Evolutionary conservation across 2,329 filamentous ascomycete species (phyloP).

Genomic region (Pseudogymnoascus sp.): DNA sequence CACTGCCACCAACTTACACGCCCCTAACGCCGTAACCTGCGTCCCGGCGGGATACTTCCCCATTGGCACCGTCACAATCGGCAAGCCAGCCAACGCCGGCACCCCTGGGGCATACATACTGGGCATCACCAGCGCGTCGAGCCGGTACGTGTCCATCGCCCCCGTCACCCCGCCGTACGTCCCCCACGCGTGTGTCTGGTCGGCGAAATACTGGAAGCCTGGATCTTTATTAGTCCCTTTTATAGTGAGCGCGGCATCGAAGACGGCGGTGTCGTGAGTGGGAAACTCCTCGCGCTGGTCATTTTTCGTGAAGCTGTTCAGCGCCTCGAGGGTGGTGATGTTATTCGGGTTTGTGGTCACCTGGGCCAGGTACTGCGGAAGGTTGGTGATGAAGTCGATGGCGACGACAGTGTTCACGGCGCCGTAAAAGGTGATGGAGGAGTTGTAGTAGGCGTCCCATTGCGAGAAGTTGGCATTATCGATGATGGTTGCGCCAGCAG

Average conservation of each 20-base stretch:
- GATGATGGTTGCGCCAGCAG: slow-evolving; percentile 51
- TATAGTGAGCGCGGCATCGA: slow-evolving; percentile 44
- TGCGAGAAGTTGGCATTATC: slow-evolving; percentile 51
- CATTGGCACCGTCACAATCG: slow-evolving; percentile 55
- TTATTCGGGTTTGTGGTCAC: slow-evolving; percentile 50
- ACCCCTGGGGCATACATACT: slow-evolving; percentile 39
- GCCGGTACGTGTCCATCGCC: slow-evolving; percentile 44
- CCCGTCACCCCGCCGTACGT: slow-evolving; percentile 49
- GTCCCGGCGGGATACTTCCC: slow-evolving; percentile 45
- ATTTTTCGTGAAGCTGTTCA: slow-evolving; percentile 46
- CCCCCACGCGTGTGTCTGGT: neutral
- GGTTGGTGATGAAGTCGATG: slow-evolving; percentile 51
- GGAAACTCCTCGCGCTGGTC: slow-evolving; percentile 51
- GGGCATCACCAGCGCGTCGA: slow-evolving; percentile 56
- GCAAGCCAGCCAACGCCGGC: slow-evolving; percentile 49
- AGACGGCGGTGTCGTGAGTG: slow-evolving; percentile 46
- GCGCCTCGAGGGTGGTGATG: slow-evolving; percentile 42
- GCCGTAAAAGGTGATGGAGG: slow-evolving; percentile 21
- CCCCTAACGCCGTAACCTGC: slow-evolving; percentile 13
- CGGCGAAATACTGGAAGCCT: slow-evolving; percentile 32
- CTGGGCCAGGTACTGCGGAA: slow-evolving; percentile 47
- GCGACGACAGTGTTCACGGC: slow-evolving; percentile 38
- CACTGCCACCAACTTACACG: slow-evolving; percentile 12
- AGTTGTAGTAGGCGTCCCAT: slow-evolving; percentile 35
- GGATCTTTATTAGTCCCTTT: slow-evolving; percentile 49